These are phyloP conservation scores for Sclerotinia nivalis DNA, from an alignment of 2,329 filamentous ascomycete species.

Conservation along the genomic window DNA sequence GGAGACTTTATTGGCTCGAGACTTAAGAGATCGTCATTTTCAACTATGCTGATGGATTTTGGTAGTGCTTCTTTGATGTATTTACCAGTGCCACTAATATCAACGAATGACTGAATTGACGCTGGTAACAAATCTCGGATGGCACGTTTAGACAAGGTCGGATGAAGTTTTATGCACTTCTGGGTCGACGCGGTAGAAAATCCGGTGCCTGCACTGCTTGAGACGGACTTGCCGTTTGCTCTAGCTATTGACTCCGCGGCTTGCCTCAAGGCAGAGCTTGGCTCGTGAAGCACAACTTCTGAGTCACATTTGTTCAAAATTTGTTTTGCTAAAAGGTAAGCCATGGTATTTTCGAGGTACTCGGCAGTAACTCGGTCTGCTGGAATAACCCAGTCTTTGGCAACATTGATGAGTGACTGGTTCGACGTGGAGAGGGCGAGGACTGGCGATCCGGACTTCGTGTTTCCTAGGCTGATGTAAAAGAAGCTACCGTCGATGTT, in stretches of 20 bases:
- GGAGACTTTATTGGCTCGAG: background rate
- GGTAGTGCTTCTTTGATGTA: background rate
- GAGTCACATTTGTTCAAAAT: background rate
- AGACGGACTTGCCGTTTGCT: background rate
- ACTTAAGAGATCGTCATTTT: background rate
- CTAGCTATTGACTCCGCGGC: background rate
- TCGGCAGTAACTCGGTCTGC: background rate
- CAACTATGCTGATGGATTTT: background rate
- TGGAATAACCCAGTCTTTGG: background rate
- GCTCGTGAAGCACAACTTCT: slow-evolving; percentile 4
- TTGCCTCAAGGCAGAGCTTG: slow-evolving; percentile 6
- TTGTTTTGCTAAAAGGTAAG: slow-evolving; percentile 10
- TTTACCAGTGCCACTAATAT: slow-evolving; percentile 10
- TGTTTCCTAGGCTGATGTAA: slow-evolving; percentile 7
- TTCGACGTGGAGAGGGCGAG: slow-evolving; percentile 9
- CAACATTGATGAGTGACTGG: background rate
- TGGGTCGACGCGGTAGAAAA: background rate
- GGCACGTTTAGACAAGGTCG: slow-evolving; percentile 22
- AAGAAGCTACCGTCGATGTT: slow-evolving; percentile 1
- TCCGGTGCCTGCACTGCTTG: background rate
- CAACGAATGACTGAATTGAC: slow-evolving; percentile 12
- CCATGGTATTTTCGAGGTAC: slow-evolving; percentile 2
- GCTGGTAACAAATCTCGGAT: slow-evolving; percentile 4
- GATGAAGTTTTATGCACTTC: background rate
- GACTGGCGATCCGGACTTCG: background rate